phyloP scores from a whole-genome alignment of 352 stramenopile species.

The Pythium insidiosum region DNA sequence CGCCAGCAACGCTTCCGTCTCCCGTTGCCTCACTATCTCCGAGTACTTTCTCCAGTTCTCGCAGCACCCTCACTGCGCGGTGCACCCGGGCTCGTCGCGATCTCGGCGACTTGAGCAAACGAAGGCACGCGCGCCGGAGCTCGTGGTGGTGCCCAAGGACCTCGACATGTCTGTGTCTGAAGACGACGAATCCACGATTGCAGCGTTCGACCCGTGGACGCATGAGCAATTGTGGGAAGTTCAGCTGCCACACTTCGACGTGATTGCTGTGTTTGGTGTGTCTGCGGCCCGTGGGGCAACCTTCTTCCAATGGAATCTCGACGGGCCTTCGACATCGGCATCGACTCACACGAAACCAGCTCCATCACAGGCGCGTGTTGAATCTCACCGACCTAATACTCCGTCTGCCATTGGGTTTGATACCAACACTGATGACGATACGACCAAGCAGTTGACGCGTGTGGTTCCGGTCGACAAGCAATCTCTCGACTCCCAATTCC shows the following conservation, averaged over 20 bases:
- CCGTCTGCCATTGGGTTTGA: too few species aligned
- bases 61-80: slow-evolving; percentile 23
- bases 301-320: slow-evolving; percentile 69
- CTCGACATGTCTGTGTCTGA: slow-evolving; percentile 25
- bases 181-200: slow-evolving; percentile 60
- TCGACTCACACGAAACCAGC: background rate
- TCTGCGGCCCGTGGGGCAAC: slow-evolving; percentile 35
- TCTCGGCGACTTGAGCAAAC: too few species aligned
- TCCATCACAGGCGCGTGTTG: too few species aligned
- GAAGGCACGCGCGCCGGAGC: slow-evolving; percentile 23
- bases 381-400: too few species aligned
- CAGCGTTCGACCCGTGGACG: slow-evolving; percentile 64
- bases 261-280: slow-evolving; percentile 60
- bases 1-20: slow-evolving; percentile 40
- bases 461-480: too few species aligned
- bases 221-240: slow-evolving; percentile 66
- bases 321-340: slow-evolving; percentile 47
- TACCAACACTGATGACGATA: too few species aligned
- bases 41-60: slow-evolving; percentile 82
- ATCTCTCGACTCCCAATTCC: slow-evolving; percentile 37
- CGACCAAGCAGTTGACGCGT: background rate
- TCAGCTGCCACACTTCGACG: slow-evolving; percentile 61
- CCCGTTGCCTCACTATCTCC: slow-evolving; percentile 72
- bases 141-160: slow-evolving; percentile 56
- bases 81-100: background rate